phyloP scores from a whole-genome alignment of 2,329 filamentous ascomycete genomes.

The Stagonosporopsis cucurbitacearum region DNA sequence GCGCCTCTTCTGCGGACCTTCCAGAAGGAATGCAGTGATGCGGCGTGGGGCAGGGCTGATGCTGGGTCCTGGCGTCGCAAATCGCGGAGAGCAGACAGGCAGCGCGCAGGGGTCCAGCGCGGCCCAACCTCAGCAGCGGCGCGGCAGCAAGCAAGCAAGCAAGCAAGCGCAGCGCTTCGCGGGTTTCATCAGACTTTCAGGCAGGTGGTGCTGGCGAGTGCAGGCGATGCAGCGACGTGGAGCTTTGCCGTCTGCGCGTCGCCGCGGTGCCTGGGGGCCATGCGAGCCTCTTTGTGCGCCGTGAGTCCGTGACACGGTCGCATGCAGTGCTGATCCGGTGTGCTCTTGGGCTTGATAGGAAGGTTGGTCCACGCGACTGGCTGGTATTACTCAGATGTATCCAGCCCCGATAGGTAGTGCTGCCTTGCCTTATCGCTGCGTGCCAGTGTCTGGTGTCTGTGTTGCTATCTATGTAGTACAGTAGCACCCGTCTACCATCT shows the following conservation, averaged over 20 bases:
- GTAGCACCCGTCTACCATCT: not conserved
- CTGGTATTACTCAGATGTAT: constrained; percentile 23
- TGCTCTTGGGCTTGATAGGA: constrained; percentile 20
- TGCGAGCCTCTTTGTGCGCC: constrained; percentile 10
- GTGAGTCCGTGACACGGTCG: constrained; percentile 16
- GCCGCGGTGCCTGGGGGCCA: constrained; percentile 22
- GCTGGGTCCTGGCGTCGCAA: constrained; percentile 8
- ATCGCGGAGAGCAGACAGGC: constrained; percentile 16
- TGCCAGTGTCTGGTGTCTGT: constrained; percentile 1
- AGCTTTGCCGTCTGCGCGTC: constrained; percentile 10
- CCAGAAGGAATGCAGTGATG: constrained; percentile 10
- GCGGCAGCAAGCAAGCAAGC: not conserved
- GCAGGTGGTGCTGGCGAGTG: constrained; percentile 2
- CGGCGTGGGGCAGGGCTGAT: constrained; percentile 22
- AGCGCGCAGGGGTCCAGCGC: constrained; percentile 3
- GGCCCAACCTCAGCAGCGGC: not conserved
- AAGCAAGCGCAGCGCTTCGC: constrained; percentile 2
- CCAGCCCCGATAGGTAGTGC: constrained; percentile 21
- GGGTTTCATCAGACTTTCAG: too few species aligned
- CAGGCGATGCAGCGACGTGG: constrained; percentile 3
- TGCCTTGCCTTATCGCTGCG: constrained; percentile 20
- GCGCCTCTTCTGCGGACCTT: constrained; percentile 4
- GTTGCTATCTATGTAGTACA: not conserved
- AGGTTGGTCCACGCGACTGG: constrained; percentile 31
- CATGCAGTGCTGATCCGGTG: constrained; percentile 19